Evolutionary conservation across 2,329 filamentous ascomycete genomes (phyloP), one percentile per base, ranked within the genome.

Genomic region (Thelonectria rubi): DNA sequence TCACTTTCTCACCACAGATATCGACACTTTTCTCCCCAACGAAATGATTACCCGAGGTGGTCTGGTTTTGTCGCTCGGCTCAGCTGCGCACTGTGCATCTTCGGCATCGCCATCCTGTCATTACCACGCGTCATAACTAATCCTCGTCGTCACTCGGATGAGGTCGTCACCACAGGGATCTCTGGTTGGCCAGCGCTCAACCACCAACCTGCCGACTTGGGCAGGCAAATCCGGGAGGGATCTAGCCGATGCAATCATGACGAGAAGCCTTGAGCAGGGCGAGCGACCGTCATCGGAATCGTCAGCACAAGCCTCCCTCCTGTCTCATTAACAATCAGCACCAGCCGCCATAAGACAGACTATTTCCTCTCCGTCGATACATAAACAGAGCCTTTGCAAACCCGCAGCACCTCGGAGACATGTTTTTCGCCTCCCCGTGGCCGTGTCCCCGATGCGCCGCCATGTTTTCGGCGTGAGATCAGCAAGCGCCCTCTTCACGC

Each of bases 381-480:
- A n/a, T 48, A 39, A 37, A 61, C 56, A 53, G 53, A 60, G 40
- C 52, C 53, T n/a, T n/a, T n/a, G n/a, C 18, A 37, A 42, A 20
- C 9, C 47, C 48, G 42, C 48, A 52, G 26, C 58, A 61, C 48
- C 56, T 55, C 63, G 51, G 55, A 61, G 62, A 63, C 56, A 63
- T 59, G 65, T 62, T 43, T 30, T 30, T 30, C 26, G 26, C 37
- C 55, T 40, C 58, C 60, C 37, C 61, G 55, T 50, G 30, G 47
- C 43, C 58, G 56, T 64, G 64, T 60, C 65, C 5, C 48, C 64
- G 56, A 53, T 61, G 59, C 52, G 56, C 56, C 53, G 52, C 56
- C 56, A 49, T 42, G 50, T 58, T 56, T 49, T 60, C 46, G 58
- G 66, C 63, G 65, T 68, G 68, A 71, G 66, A 69, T 70, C 65